Conservation (phyloP, 345 rosid species). For the Litchi chinensis region DNA sequence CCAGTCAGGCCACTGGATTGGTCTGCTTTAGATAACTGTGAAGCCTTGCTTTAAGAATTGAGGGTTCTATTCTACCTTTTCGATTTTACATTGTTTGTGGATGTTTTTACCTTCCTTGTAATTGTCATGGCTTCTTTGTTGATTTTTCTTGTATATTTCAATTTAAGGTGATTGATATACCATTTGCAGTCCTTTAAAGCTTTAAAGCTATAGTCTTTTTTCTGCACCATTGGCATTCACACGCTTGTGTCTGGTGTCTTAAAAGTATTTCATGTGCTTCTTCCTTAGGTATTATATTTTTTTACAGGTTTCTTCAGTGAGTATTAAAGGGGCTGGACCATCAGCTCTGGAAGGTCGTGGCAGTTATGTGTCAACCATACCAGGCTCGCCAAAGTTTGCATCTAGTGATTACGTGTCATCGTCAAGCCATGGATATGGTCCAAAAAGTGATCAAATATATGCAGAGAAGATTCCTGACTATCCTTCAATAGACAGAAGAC, state of each 20-base stretch:
- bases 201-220: neutral
- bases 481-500: constrained; percentile 68
- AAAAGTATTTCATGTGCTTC: neutral
- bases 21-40: neutral
- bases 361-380: constrained; percentile 57
- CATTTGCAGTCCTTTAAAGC: neutral
- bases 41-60: neutral
- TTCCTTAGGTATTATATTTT: neutral
- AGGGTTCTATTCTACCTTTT: neutral
- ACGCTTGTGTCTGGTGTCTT: neutral
- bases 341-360: constrained; percentile 72
- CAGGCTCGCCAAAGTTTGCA: constrained; percentile 81
- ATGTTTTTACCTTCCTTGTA: neutral
- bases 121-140: neutral
- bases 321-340: constrained; percentile 50
- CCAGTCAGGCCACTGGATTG: neutral
- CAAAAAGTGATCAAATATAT: constrained; percentile 68
- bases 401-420: constrained; percentile 69
- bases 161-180: neutral
- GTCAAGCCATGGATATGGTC: constrained; percentile 72
- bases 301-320: constrained; percentile 46
- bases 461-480: constrained; percentile 77
- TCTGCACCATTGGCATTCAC: neutral
- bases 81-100: neutral
- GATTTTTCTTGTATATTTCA: neutral